Conservation (phyloP, 2,329 filamentous ascomycete species). For the Penicillium sp. region DNA sequence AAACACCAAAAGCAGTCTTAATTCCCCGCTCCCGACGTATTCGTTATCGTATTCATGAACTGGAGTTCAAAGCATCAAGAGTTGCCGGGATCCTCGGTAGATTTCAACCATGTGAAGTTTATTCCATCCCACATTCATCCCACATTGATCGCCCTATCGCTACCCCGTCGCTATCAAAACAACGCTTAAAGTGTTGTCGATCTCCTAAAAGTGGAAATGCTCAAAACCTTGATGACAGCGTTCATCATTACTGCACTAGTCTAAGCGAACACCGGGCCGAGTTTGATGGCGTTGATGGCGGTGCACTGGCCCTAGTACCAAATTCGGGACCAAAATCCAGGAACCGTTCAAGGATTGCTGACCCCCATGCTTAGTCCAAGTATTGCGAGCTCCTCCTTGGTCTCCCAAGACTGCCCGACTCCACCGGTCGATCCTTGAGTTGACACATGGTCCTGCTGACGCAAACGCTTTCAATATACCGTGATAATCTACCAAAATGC, state of each 20-base stretch:
- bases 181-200: conserved; percentile 1
- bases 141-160: conserved; percentile 6
- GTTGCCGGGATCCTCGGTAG: conserved; percentile 7
- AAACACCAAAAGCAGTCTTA: not conserved
- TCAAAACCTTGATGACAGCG: conserved; percentile 9
- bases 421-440: not conserved
- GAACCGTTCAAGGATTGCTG: conserved; percentile 21
- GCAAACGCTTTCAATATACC: no score
- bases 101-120: conserved; percentile 3
- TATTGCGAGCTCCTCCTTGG: no score
- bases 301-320: not conserved
- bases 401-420: not conserved
- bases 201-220: not conserved
- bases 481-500: no score
- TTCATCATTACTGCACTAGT: conserved; percentile 23
- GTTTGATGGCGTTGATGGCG: not conserved
- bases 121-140: not conserved
- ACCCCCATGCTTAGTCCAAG: no score
- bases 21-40: conserved; percentile 6
- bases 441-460: not conserved
- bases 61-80: not conserved
- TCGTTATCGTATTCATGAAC: conserved; percentile 8
- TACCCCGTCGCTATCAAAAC: not conserved
- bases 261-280: conserved; percentile 22
- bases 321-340: conserved; percentile 3